Percentiles rank a stretch among this genome's conserved stretches.
Evolutionary conservation across 495 filamentous ascomycete genomes (phyloP).

Genomic region (Chaetomium cochliodes): DNA sequence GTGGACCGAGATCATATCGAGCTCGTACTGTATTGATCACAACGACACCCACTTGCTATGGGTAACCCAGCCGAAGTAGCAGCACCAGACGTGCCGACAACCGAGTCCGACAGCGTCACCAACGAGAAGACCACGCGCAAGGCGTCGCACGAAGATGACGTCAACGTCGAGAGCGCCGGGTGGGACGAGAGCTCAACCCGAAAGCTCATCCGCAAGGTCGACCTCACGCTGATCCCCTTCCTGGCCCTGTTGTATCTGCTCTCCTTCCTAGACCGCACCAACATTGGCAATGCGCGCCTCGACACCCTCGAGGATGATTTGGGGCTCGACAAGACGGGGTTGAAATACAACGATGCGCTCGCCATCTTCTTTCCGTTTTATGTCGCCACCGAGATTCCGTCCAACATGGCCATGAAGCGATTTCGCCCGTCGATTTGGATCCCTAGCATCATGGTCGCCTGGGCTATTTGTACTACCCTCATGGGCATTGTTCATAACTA

Average conservation of each 20-base stretch:
- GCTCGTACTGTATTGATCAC: neutral
- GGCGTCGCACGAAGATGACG: constrained; percentile 16
- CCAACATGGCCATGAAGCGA: constrained; percentile 65
- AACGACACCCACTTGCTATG: constrained; percentile 19
- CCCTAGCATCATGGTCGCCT: constrained; percentile 56
- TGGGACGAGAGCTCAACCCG: constrained; percentile 38
- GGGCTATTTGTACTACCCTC: constrained; percentile 56
- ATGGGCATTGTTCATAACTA: constrained; percentile 77
- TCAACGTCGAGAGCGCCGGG: constrained; percentile 28
- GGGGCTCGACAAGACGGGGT: constrained; percentile 49
- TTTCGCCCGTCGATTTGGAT: constrained; percentile 63
- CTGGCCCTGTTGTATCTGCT: constrained; percentile 56
- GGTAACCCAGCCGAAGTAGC: constrained; percentile 32
- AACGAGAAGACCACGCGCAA: constrained; percentile 33
- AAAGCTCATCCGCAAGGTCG: constrained; percentile 51
- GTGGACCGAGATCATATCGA: neutral
- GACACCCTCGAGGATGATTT: constrained; percentile 63
- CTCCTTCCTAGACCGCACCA: constrained; percentile 75
- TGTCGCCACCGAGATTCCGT: constrained; percentile 71
- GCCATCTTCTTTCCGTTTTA: constrained; percentile 87
- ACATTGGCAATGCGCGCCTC: constrained; percentile 81
- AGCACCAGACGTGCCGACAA: constrained; percentile 29
- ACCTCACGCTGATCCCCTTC: constrained; percentile 53
- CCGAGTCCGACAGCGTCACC: constrained; percentile 34
- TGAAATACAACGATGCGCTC: constrained; percentile 69